phyloP scores from a whole-genome alignment of 164 flowering plant species.

The Chimonanthus salicifolius region DNA sequence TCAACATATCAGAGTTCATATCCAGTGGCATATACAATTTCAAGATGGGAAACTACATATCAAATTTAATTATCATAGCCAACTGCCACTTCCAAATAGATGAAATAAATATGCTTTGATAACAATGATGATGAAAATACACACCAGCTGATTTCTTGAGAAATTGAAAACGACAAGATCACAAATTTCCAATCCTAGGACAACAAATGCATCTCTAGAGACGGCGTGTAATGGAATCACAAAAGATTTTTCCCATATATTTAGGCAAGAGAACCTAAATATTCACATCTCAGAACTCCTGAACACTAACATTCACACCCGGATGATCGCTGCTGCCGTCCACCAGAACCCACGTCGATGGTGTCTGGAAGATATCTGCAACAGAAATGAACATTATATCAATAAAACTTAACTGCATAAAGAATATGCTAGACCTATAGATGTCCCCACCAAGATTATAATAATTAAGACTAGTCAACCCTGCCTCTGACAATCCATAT shows the following conservation, averaged over 20 bases:
- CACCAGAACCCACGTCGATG: constrained; percentile 54
- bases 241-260: constrained; percentile 1
- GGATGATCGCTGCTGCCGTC: constrained; percentile 46
- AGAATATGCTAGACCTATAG: not conserved
- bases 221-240: not conserved
- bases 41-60: too few species aligned
- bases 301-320: constrained; percentile 54
- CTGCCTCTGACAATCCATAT: too few species aligned
- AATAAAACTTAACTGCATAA: not conserved
- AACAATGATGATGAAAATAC: too few species aligned
- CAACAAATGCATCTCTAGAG: constrained; percentile 4
- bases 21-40: too few species aligned
- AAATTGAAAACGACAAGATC: too few species aligned
- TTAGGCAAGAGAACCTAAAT: not conserved
- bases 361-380: constrained; percentile 73
- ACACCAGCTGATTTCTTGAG: too few species aligned
- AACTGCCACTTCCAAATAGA: too few species aligned
- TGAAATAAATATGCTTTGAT: too few species aligned
- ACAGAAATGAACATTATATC: not conserved
- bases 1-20: too few species aligned
- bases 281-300: not conserved
- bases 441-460: not conserved
- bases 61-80: too few species aligned
- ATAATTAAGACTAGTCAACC: not conserved
- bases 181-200: not conserved